These are phyloP conservation scores for Ganoderma lingzhi DNA, from an alignment of 1,284 basidiomycete genomes.

Conservation along the genomic window DNA sequence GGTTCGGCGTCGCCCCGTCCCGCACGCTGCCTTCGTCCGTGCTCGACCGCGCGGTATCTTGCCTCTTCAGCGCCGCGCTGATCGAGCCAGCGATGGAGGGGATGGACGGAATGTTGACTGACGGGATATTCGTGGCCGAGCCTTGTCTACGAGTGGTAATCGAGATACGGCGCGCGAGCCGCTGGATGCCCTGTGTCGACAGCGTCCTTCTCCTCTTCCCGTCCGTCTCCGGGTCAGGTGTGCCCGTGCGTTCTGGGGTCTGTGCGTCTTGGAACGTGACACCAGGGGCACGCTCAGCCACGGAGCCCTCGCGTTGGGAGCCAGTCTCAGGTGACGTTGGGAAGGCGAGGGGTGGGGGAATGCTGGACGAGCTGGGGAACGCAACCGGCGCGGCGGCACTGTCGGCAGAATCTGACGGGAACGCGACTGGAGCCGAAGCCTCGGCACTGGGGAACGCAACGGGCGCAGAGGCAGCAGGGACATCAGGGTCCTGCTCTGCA, in stretches of 20 bases:
- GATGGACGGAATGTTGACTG: conserved; percentile 47
- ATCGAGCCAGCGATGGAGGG: conserved; percentile 55
- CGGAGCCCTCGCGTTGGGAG: conserved; percentile 40
- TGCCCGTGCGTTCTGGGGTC: conserved; percentile 53
- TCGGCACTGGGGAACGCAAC: conserved; percentile 41
- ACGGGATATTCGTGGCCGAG: conserved; percentile 43
- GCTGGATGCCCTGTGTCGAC: conserved; percentile 84
- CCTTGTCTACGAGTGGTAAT: conserved; percentile 67
- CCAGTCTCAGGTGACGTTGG: conserved; percentile 43
- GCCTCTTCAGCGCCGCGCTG: conserved; percentile 41
- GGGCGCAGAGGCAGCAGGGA: conserved; percentile 20
- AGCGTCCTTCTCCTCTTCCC: conserved; percentile 76
- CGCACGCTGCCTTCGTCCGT: conserved; percentile 37
- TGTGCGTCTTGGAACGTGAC: conserved; percentile 50
- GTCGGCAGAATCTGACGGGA: conserved; percentile 32
- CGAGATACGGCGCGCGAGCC: conserved; percentile 76
- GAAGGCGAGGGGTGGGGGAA: conserved; percentile 46
- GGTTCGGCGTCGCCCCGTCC: conserved; percentile 19
- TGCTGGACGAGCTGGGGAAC: conserved; percentile 36
- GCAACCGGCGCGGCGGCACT: conserved; percentile 35
- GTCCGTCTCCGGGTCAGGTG: conserved; percentile 75
- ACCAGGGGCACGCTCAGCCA: conserved; percentile 41
- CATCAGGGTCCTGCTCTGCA: conserved; percentile 17
- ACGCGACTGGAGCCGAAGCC: conserved; percentile 40
- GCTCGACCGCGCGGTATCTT: conserved; percentile 36